Conservation (phyloP, 352 stramenopile genomes). For the Phytophthora citrophthora region DNA sequence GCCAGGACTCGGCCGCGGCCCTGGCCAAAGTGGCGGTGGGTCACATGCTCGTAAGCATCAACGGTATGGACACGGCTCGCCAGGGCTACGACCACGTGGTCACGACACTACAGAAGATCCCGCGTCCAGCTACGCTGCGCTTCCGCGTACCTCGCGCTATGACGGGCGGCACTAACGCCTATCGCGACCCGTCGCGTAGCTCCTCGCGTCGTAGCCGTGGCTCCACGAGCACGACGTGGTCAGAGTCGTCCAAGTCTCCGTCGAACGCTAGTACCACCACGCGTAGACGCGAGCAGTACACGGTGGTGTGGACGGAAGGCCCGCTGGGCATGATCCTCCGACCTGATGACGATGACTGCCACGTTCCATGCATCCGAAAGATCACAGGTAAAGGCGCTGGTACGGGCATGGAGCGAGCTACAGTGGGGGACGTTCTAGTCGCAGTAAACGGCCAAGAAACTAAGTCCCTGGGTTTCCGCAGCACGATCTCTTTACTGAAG, state of each 20-base stretch:
- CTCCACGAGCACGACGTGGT: slow-evolving; percentile 58
- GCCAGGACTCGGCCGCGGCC: slow-evolving; percentile 81
- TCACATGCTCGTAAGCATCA: slow-evolving; percentile 92
- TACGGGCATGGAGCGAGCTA: slow-evolving; percentile 83
- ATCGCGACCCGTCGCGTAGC: slow-evolving; percentile 42
- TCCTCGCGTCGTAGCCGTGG: slow-evolving; percentile 34
- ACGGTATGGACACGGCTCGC: slow-evolving; percentile 85
- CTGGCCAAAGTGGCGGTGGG: slow-evolving; percentile 82
- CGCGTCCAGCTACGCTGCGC: slow-evolving; percentile 77
- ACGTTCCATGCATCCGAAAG: slow-evolving; percentile 89
- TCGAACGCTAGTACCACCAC: slow-evolving; percentile 27
- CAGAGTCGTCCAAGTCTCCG: slow-evolving; percentile 39
- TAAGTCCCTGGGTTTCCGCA: slow-evolving; percentile 84
- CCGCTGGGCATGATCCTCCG: slow-evolving; percentile 88
- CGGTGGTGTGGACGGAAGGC: slow-evolving; percentile 86
- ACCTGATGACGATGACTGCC: slow-evolving; percentile 86
- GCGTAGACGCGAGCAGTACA: slow-evolving; percentile 82
- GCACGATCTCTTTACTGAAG: slow-evolving; percentile 87
- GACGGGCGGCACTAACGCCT: slow-evolving; percentile 18
- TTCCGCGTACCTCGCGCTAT: slow-evolving; percentile 80
- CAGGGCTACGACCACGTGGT: slow-evolving; percentile 88
- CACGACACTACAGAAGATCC: slow-evolving; percentile 83
- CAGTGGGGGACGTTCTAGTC: slow-evolving; percentile 81
- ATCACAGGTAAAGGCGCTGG: slow-evolving; percentile 85
- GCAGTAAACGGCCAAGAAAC: slow-evolving; percentile 88